phyloP scores from a whole-genome alignment of 169 alveolate genomes.

The Eimeria zaria region DNA sequence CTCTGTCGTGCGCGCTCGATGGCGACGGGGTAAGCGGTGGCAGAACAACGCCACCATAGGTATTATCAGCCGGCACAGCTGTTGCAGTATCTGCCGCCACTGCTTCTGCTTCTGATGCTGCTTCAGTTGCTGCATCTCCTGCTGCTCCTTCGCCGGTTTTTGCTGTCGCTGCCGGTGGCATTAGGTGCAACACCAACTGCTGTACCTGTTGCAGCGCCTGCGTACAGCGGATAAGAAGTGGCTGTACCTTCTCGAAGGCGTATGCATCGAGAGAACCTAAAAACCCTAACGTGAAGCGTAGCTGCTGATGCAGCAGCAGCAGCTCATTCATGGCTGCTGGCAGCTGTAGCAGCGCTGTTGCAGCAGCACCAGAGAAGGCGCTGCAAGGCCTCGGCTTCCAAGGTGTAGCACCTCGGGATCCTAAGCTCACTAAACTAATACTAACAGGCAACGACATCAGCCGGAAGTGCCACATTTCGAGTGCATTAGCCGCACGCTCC shows the following conservation, averaged over 20 bases:
- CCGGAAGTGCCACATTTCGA: conserved; percentile 41
- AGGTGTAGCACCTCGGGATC: conserved; percentile 20
- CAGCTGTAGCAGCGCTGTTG: conserved; percentile 9
- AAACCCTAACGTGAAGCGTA: neutral
- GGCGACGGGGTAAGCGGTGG: neutral
- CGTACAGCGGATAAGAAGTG: conserved; percentile 21
- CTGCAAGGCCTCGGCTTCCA: conserved; percentile 54
- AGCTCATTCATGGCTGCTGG: neutral
- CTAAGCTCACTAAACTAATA: conserved; percentile 19
- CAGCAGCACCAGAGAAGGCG: conserved; percentile 43
- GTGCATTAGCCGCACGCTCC: conserved; percentile 15
- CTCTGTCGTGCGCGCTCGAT: neutral
- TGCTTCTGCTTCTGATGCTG: neutral
- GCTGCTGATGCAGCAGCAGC: conserved; percentile 47
- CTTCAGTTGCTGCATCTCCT: neutral
- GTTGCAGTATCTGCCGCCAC: neutral
- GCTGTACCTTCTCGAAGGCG: neutral
- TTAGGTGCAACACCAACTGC: conserved; percentile 4
- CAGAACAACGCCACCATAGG: neutral
- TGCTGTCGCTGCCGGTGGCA: neutral
- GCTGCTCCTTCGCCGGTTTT: neutral
- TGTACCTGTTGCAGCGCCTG: conserved; percentile 34
- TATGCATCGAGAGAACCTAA: neutral
- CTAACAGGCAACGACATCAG: conserved; percentile 26
- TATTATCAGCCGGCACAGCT: neutral